Evolutionary conservation across 768 basidiomycete genomes (phyloP), one percentile per base, ranked within the genome.

Genomic region (Termitomyces sp.): DNA sequence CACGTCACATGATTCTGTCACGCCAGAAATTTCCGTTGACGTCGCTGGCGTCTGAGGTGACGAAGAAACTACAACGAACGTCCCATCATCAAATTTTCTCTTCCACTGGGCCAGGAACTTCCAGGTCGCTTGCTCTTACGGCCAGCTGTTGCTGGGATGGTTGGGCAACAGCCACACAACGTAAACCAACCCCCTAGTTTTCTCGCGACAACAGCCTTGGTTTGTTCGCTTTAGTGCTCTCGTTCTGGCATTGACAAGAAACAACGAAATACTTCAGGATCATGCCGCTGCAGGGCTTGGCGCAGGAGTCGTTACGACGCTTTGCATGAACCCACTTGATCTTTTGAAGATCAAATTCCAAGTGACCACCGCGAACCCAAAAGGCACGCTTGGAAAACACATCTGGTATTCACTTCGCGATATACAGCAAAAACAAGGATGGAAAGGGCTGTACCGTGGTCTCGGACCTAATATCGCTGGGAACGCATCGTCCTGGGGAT

Each of bases 281-380:
- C 95, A 98, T 87, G 95, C 96, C 36, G 86, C 87, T 57, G 93
- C 94, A 48, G 97, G 97, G 59, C 84, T 98, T 55, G 90, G 92
- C 55, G 96, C 97, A 42, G 97, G 97, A 60, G 87, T 93, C 66
- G 88, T 90, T 68, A 92, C 94, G 39, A 94, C 95, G 52, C 80
- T 98, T 35, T 92, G 92, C 75, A 96, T 98, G 93, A 95, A 98
- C 73, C 97, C 97, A 7, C 82, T 99, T 38, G 97, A 99, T 75
- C 83, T 98, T 12, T 81, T 99, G 74, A 98, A 98, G 77, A 83
- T 97, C 71, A 90, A 94, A 70, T 86, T 94, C 56, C 97, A 98
- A 75, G 92, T 97, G 7, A 85, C 89, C 22, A 96, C 91, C 0
- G 75, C 81, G 35, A 82, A 79, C 38, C 84, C 83, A 0, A 74